These are phyloP conservation scores for Penicillium samsonianum DNA, from an alignment of 495 filamentous ascomycete genomes.

Conservation along the genomic window DNA sequence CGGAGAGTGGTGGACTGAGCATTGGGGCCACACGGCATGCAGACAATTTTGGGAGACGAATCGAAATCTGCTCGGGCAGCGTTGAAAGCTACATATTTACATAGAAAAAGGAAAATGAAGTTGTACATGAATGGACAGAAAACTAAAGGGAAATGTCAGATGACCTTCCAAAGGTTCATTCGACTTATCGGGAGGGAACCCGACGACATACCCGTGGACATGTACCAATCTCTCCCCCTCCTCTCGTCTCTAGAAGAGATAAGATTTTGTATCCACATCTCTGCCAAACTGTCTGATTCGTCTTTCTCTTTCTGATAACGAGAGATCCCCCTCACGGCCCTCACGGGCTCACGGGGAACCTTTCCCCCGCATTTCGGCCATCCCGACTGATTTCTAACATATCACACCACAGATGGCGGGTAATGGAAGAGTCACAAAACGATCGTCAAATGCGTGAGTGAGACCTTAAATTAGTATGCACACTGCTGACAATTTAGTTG, in stretches of 20 bases:
- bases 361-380: conserved; percentile 5
- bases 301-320: background rate
- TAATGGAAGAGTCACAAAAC: conserved; percentile 34
- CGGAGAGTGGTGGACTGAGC: conserved; percentile 93
- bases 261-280: background rate
- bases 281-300: background rate
- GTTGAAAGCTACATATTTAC: conserved; percentile 41
- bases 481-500: conserved; percentile 29
- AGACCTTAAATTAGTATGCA: background rate
- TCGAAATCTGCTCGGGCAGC: conserved; percentile 61
- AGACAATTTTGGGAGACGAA: conserved; percentile 82
- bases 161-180: background rate
- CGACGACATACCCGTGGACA: too few relatives aligned
- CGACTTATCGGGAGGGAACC: conserved; percentile 5
- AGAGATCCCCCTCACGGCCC: background rate
- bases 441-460: conserved; percentile 43
- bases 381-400: background rate
- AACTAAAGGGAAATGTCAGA: background rate
- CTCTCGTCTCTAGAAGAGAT: background rate
- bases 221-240: too few relatives aligned
- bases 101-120: background rate
- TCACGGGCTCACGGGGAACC: background rate
- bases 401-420: conserved; percentile 19
- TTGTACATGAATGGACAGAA: too few relatives aligned
- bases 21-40: conserved; percentile 84